A percentile compares a stretch with the other conserved stretches of the same genome.
Evolutionary conservation across 805 yeast species (phyloP).

Genomic region (Ogataea pilisensis): DNA sequence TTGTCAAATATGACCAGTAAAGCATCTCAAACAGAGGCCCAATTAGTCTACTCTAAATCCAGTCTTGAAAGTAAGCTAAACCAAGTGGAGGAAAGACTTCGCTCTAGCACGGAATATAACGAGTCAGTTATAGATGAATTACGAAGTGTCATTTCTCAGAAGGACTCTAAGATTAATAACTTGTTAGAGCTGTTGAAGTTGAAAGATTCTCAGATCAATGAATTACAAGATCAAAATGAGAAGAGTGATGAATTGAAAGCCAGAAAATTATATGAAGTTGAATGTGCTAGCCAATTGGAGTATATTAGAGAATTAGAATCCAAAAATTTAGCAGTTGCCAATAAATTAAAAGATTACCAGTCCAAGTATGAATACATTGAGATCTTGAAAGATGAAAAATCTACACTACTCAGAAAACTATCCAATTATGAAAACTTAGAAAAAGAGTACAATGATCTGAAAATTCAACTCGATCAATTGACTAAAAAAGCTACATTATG

Average conservation of each 20-base stretch:
- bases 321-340: conserved; percentile 48
- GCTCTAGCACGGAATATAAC: neutral
- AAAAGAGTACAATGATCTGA: conserved; percentile 42
- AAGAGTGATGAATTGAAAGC: conserved; percentile 27
- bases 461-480: conserved; percentile 45
- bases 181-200: conserved; percentile 12
- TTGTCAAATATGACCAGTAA: conserved; percentile 3
- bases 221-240: conserved; percentile 3
- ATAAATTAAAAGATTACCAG: conserved; percentile 46
- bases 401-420: conserved; percentile 37
- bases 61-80: conserved; percentile 3
- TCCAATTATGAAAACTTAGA: conserved; percentile 37
- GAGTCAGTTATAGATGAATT: neutral
- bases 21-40: conserved; percentile 5
- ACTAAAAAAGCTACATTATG: conserved; percentile 46
- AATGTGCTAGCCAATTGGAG: conserved; percentile 36
- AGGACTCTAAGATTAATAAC: conserved; percentile 20
- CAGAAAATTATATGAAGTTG: conserved; percentile 28
- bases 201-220: conserved; percentile 10
- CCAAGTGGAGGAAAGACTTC: neutral
- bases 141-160: conserved; percentile 1
- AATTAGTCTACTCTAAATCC: neutral
- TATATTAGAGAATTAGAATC: conserved; percentile 46
- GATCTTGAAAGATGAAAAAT: conserved; percentile 53
- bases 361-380: conserved; percentile 44